phyloP scores from a whole-genome alignment of 106 monocot species.

The Gastrodia elata region DNA sequence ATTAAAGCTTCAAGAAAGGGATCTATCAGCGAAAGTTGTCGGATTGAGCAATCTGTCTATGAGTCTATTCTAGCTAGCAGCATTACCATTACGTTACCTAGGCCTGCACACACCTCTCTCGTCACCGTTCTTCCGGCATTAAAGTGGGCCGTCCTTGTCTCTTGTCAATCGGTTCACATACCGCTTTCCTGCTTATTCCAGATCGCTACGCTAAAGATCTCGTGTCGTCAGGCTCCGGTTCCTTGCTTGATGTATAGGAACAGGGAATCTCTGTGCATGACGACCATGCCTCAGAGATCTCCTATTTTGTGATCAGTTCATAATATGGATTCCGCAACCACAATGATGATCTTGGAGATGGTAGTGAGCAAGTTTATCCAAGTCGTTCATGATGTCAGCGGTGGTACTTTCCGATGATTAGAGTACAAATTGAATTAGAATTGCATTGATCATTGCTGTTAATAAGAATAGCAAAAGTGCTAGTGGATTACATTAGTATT shows the following conservation, averaged over 20 bases:
- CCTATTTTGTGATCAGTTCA: background rate
- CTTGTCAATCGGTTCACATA: background rate
- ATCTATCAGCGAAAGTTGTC: slow-evolving; percentile 18
- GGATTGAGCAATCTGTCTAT: background rate
- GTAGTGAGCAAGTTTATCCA: background rate
- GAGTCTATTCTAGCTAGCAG: background rate
- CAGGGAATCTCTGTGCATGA: too few species aligned
- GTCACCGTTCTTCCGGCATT: background rate
- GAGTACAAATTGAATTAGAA: background rate
- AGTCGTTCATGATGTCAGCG: background rate
- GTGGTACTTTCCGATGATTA: background rate
- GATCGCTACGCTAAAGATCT: background rate
- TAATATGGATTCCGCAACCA: background rate
- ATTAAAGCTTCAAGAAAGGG: slow-evolving; percentile 8
- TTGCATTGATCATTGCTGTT: background rate
- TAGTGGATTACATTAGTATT: background rate
- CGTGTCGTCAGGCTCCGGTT: background rate
- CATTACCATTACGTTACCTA: background rate
- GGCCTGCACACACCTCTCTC: background rate
- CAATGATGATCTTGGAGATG: background rate
- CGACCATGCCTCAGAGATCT: too few species aligned
- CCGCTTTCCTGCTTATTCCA: background rate
- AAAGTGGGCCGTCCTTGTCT: background rate
- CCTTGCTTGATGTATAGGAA: too few species aligned
- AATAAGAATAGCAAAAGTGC: background rate